A percentile compares a stretch with the other conserved stretches of the same genome.
Evolutionary conservation across 805 yeast species (phyloP).

Genomic region (Cyberlindnera mycetangii): DNA sequence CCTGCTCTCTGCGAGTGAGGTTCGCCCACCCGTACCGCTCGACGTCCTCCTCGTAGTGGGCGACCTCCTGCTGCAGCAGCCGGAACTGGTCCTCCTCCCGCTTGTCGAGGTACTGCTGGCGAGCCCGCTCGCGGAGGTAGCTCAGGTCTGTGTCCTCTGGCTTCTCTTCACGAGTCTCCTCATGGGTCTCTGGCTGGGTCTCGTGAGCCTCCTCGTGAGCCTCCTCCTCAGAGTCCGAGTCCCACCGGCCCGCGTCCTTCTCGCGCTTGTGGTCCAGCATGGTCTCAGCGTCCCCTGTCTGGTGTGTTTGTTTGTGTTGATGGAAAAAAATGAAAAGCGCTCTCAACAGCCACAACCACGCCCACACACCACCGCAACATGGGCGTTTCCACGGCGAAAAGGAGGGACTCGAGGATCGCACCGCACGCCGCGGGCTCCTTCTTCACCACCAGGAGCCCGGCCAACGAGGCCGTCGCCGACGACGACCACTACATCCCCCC

Average conservation of each 20-base stretch:
- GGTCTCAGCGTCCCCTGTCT: neutral
- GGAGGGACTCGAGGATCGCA: constrained; percentile 5
- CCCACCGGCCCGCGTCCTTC: constrained; percentile 23
- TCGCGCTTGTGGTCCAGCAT: constrained; percentile 12
- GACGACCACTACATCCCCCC: constrained; percentile 59
- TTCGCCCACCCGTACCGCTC: constrained; percentile 51
- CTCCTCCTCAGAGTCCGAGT: constrained; percentile 19
- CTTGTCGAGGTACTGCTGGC: constrained; percentile 45
- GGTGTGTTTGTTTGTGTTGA: neutral
- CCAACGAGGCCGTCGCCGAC: neutral
- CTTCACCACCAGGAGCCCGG: neutral
- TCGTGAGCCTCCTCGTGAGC: constrained; percentile 3
- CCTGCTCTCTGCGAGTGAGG: constrained; percentile 44
- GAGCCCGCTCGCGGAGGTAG: constrained; percentile 43
- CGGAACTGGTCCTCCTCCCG: constrained; percentile 47
- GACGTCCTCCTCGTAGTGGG: constrained; percentile 47
- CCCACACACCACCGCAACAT: neutral
- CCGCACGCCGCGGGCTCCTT: constrained; percentile 19
- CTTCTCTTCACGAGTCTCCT: neutral
- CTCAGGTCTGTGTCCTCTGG: constrained; percentile 14
- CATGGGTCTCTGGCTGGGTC: neutral
- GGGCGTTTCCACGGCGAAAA: neutral
- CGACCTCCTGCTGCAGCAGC: constrained; percentile 45
- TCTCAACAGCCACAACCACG: neutral
- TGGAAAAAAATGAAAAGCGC: neutral